Evolutionary conservation across 129 eudicot species (phyloP).

Genomic region (Erigeron canadensis): DNA sequence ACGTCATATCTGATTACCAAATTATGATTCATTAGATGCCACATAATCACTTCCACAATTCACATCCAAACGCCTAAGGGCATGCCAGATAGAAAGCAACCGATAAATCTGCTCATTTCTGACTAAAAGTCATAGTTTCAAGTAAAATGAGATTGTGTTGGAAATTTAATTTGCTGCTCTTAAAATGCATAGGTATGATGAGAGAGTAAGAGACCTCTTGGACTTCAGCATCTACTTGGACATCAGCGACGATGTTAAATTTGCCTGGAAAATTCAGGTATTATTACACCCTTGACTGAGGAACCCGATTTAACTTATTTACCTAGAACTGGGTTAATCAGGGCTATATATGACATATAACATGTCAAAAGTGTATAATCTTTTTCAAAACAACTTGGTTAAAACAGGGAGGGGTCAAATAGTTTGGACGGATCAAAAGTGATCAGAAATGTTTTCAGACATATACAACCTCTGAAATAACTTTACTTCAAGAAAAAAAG

Average conservation of each 20-base stretch:
- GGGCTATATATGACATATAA: background rate
- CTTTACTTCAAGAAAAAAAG: background rate
- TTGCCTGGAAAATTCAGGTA: slow-evolving; percentile 99
- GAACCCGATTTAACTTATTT: background rate
- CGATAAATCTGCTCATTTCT: background rate
- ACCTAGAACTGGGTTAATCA: background rate
- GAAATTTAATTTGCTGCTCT: background rate
- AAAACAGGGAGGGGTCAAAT: background rate
- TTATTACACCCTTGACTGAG: background rate
- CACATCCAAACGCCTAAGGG: background rate
- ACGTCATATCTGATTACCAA: background rate
- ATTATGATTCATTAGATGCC: background rate
- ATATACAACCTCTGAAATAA: background rate
- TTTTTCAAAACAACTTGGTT: background rate
- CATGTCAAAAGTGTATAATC: background rate
- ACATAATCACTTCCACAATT: background rate
- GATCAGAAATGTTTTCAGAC: background rate
- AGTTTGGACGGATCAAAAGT: background rate
- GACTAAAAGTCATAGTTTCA: background rate
- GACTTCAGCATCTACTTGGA: slow-evolving; percentile 97
- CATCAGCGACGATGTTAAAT: slow-evolving; percentile 90
- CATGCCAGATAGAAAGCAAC: background rate
- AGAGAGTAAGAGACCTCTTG: slow-evolving; percentile 83
- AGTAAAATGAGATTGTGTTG: background rate
- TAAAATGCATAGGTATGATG: slow-evolving; percentile 57